These are phyloP conservation scores for Verticillium dahliae DNA, from an alignment of 2,329 filamentous ascomycete species.

Conservation along the genomic window DNA sequence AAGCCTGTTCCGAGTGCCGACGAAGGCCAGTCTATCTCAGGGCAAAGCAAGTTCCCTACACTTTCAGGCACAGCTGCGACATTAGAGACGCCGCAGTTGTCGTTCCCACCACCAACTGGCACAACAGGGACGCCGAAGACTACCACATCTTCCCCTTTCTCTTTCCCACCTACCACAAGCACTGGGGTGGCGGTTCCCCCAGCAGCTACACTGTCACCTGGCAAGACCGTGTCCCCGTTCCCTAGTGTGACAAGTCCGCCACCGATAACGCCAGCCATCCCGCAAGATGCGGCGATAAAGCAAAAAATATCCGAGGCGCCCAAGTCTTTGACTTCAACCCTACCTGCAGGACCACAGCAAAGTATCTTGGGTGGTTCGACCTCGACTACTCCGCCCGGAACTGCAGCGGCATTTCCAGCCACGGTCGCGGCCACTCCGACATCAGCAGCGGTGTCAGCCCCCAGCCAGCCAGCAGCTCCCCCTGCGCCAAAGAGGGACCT, in stretches of 20 bases:
- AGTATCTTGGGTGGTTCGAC: neutral
- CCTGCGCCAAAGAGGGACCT: conserved; percentile 23
- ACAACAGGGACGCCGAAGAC: neutral
- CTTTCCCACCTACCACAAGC: neutral
- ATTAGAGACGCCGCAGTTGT: neutral
- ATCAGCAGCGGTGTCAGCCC: neutral
- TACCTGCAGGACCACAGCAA: neutral
- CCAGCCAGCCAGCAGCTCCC: neutral
- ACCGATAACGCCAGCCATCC: neutral
- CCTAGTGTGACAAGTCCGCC: neutral
- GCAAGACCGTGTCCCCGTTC: neutral
- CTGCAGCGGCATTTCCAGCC: neutral
- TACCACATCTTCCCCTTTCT: neutral
- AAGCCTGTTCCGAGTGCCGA: neutral
- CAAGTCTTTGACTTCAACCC: neutral
- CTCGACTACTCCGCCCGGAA: neutral
- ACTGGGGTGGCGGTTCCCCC: neutral
- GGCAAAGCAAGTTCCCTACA: neutral
- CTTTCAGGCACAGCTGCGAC: neutral
- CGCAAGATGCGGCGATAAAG: neutral
- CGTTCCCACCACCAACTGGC: neutral
- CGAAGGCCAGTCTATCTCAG: neutral
- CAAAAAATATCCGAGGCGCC: neutral
- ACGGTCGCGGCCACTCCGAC: neutral
- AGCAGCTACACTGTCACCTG: neutral